Conservation (phyloP, 495 filamentous ascomycete genomes). For the Wilcoxina mikolae region DNA sequence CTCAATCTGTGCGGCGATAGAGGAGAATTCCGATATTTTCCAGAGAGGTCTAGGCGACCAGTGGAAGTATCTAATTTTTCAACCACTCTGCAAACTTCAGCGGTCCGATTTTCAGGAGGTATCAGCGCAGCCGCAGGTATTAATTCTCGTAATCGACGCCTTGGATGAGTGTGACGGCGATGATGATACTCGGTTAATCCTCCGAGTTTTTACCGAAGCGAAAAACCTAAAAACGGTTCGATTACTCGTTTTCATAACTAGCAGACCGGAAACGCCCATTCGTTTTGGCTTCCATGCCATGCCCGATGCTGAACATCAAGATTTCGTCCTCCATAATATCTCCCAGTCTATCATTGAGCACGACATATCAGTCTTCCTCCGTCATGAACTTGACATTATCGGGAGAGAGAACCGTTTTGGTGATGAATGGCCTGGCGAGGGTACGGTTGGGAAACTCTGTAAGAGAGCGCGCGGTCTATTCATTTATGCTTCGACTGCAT, state of each 20-base stretch:
- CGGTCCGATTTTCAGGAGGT: background rate
- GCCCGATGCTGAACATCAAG: slow-evolving; percentile 8
- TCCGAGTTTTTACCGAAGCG: slow-evolving; percentile 23
- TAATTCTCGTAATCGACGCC: slow-evolving; percentile 30
- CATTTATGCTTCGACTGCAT: slow-evolving; percentile 18
- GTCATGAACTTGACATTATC: background rate
- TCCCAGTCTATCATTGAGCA: background rate
- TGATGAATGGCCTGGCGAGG: slow-evolving; percentile 10
- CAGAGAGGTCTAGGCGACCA: slow-evolving; percentile 7
- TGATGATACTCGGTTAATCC: slow-evolving; percentile 19
- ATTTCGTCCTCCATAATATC: slow-evolving; percentile 16
- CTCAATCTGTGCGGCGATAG: slow-evolving; percentile 11
- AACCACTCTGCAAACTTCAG: slow-evolving; percentile 10
- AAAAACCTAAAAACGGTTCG: slow-evolving; percentile 11
- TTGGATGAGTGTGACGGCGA: slow-evolving; percentile 29
- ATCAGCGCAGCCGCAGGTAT: background rate
- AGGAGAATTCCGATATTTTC: slow-evolving; percentile 6
- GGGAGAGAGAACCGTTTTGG: background rate
- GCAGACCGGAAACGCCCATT: slow-evolving; percentile 29
- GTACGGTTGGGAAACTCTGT: slow-evolving; percentile 2
- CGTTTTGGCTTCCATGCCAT: slow-evolving; percentile 16
- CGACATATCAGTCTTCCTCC: slow-evolving; percentile 1
- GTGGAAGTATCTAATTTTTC: slow-evolving; percentile 16
- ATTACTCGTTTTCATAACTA: slow-evolving; percentile 30
- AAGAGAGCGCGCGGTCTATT: slow-evolving; percentile 16